A percentile compares a stretch with the other conserved stretches of the same genome.
phyloP scores from a whole-genome alignment of 1,139 yeast genomes.

The Geotrichum bryndzae region DNA sequence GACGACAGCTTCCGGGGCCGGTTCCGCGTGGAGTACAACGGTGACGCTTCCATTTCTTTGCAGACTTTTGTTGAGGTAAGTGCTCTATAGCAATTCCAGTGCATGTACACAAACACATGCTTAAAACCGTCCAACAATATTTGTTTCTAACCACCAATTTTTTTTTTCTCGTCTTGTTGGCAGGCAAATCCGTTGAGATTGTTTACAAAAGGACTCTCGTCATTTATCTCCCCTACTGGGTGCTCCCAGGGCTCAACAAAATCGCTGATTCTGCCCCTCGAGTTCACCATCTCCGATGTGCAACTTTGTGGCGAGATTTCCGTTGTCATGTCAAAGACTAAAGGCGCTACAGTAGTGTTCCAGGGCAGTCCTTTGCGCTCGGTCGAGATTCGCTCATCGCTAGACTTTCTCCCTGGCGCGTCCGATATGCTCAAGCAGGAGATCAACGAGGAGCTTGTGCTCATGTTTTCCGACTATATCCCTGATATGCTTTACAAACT shows the following conservation, averaged over 20 bases:
- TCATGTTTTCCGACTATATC: slow-evolving; percentile 66
- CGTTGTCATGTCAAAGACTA: slow-evolving; percentile 60
- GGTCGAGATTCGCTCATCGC: slow-evolving; percentile 65
- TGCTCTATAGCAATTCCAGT: not conserved
- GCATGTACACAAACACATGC: not conserved
- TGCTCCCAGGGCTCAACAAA: slow-evolving; percentile 47
- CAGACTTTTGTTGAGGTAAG: slow-evolving; percentile 60
- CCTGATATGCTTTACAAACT: slow-evolving; percentile 70
- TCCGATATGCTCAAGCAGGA: slow-evolving; percentile 63
- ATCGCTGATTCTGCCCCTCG: slow-evolving; percentile 61
- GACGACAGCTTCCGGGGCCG: slow-evolving; percentile 66
- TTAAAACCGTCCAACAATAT: not conserved
- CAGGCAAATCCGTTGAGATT: slow-evolving; percentile 55
- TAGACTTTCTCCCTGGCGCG: slow-evolving; percentile 68
- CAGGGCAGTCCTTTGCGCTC: slow-evolving; percentile 71
- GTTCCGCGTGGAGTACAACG: slow-evolving; percentile 62
- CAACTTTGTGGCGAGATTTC: slow-evolving; percentile 62
- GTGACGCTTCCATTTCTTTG: slow-evolving; percentile 63
- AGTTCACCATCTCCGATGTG: slow-evolving; percentile 56
- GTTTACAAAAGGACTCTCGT: slow-evolving; percentile 42
- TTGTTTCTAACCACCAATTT: not conserved
- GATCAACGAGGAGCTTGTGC: slow-evolving; percentile 64
- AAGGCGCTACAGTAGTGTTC: slow-evolving; percentile 67
- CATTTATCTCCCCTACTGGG: slow-evolving; percentile 49
- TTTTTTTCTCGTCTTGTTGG: slow-evolving; percentile 26